Conservation (phyloP, 139 green algal species). For the Micromonas commoda region DNA sequence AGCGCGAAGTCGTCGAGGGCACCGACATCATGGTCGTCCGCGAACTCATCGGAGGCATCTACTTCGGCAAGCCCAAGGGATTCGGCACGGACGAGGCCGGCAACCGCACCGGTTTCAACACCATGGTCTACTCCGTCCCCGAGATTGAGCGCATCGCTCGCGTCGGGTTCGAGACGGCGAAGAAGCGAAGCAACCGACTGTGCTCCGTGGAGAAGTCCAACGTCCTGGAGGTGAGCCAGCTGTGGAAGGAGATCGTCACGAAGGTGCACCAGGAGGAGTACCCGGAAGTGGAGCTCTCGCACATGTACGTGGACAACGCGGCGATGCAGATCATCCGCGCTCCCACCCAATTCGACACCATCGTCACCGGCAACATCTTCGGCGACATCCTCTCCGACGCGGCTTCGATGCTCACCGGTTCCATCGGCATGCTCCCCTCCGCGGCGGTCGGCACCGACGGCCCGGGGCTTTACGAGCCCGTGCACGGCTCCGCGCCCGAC, state of each 20-base stretch:
- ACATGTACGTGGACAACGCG: slow-evolving; percentile 99
- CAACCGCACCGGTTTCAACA: slow-evolving; percentile 89
- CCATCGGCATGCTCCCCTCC: slow-evolving; percentile 93
- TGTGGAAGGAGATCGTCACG: slow-evolving; percentile 54
- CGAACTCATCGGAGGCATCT: slow-evolving; percentile 96
- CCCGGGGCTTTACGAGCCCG: slow-evolving; percentile 93
- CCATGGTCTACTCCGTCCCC: slow-evolving; percentile 83
- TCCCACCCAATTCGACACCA: slow-evolving; percentile 81
- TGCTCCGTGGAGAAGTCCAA: slow-evolving; percentile 96
- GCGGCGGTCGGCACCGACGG: slow-evolving; percentile 77
- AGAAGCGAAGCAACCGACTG: slow-evolving; percentile 68
- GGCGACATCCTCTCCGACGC: slow-evolving; percentile 98
- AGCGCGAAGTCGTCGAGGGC: slow-evolving; percentile 87
- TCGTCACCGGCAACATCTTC: slow-evolving; percentile 99
- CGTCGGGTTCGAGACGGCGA: slow-evolving; percentile 86
- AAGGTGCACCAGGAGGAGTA: slow-evolving; percentile 91
- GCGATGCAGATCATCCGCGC: slow-evolving; percentile 93
- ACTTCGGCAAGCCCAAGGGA: slow-evolving; percentile 93
- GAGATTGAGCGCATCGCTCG: slow-evolving; percentile 92
- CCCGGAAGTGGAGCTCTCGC: slow-evolving; percentile 90
- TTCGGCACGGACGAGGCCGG: slow-evolving; percentile 76
- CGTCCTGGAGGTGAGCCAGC: slow-evolving; percentile 83
- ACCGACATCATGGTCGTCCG: slow-evolving; percentile 96
- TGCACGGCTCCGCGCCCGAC: slow-evolving; percentile 94
- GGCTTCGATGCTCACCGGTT: slow-evolving; percentile 94